Conservation (phyloP, 2,329 filamentous ascomycete genomes). For the Hypocreales sp. region DNA sequence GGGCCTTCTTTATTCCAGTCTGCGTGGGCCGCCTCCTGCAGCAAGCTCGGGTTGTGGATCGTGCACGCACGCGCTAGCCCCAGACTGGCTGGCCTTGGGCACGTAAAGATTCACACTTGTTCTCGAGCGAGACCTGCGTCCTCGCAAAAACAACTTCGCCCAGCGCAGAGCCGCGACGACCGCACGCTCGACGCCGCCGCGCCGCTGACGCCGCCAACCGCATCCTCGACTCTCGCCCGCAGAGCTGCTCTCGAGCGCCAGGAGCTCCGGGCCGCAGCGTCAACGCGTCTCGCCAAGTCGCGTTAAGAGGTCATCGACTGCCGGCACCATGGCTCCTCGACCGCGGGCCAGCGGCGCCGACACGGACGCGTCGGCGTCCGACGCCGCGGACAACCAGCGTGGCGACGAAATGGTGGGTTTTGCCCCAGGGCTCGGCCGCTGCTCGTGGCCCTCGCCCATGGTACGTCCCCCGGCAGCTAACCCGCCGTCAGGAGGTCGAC, state of each 20-base stretch:
- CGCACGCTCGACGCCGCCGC: constrained; percentile 3
- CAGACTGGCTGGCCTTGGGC: constrained; percentile 16
- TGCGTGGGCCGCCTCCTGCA: background rate
- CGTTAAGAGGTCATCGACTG: constrained; percentile 29
- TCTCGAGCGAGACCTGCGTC: constrained; percentile 7
- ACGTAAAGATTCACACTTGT: constrained; percentile 18
- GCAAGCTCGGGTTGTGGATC: constrained; percentile 3
- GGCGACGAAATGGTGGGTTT: constrained; percentile 31
- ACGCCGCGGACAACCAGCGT: constrained; percentile 32
- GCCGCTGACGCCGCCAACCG: no score
- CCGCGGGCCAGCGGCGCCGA: constrained; percentile 37
- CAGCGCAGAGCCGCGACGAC: constrained; percentile 5
- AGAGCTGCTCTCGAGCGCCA: background rate
- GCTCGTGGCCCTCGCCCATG: no score
- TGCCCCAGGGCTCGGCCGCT: background rate
- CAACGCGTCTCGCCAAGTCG: constrained; percentile 35
- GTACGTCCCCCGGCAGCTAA: no score
- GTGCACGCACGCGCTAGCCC: constrained; percentile 16
- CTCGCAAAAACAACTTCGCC: constrained; percentile 17
- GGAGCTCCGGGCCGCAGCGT: no score
- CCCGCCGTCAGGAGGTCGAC: constrained; percentile 37
- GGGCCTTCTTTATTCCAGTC: constrained; percentile 1
- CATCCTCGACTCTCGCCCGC: no score
- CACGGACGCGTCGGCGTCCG: constrained; percentile 47
- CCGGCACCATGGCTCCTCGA: constrained; percentile 36